These are phyloP conservation scores for Phytophthora foliorum DNA, from an alignment of 352 stramenopile species.

Conservation along the genomic window DNA sequence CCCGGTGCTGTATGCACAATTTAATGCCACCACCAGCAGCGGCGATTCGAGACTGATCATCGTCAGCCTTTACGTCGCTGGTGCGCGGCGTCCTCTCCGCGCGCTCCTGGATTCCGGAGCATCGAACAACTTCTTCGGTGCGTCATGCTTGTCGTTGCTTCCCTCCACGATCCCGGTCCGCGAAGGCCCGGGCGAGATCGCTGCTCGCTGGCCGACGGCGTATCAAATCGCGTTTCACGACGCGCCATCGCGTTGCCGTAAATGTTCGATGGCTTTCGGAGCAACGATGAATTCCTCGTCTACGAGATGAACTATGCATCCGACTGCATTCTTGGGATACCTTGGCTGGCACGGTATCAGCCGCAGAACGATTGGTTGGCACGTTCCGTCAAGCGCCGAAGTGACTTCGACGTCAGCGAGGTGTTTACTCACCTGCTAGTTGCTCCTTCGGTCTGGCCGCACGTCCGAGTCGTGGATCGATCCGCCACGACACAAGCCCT, in stretches of 20 bases:
- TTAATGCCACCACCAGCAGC: no score
- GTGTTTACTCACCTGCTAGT: constrained; percentile 27
- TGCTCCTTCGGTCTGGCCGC: constrained; percentile 1
- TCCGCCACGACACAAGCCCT: neutral
- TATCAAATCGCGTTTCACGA: constrained; percentile 10
- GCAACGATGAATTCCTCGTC: constrained; percentile 27
- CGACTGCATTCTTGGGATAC: constrained; percentile 37
- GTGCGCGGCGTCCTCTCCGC: constrained; percentile 14
- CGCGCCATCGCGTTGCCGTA: neutral
- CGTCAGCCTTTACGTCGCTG: constrained; percentile 14
- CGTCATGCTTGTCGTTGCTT: constrained; percentile 10
- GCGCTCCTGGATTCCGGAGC: constrained; percentile 31
- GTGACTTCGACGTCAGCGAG: neutral
- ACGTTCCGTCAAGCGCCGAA: neutral
- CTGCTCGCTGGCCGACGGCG: constrained; percentile 19
- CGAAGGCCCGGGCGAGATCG: constrained; percentile 2
- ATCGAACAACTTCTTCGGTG: constrained; percentile 31
- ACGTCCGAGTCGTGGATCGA: constrained; percentile 23
- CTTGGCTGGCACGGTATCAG: neutral
- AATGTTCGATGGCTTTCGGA: constrained; percentile 17
- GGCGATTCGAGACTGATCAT: no score
- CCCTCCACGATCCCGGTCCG: neutral
- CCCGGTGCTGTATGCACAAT: no score
- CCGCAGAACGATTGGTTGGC: constrained; percentile 1
- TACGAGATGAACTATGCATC: constrained; percentile 39